phyloP scores from a whole-genome alignment of 202 grass and related monocot genomes.

The Zizania palustris region DNA sequence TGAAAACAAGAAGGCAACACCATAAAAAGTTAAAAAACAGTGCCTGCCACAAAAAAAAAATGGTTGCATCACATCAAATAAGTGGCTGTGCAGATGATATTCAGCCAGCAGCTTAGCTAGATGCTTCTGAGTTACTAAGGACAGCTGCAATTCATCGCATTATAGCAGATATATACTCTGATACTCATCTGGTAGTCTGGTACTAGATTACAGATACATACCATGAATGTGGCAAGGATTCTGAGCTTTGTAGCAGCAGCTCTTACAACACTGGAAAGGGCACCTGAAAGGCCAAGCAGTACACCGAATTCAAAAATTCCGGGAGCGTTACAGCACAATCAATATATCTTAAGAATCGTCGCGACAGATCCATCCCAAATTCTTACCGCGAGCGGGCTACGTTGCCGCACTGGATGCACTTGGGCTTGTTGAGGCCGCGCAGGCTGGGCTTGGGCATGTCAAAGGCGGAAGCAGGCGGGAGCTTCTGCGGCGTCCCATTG shows the following conservation, averaged over 20 bases:
- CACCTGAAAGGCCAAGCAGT: conserved; percentile 62
- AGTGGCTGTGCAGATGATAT: background rate
- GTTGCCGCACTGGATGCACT: conserved; percentile 96
- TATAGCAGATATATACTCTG: background rate
- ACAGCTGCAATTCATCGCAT: background rate
- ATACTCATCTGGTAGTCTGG: background rate
- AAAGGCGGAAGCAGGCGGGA: conserved; percentile 39
- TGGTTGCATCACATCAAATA: background rate
- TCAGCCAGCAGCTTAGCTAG: background rate
- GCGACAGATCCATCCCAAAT: background rate
- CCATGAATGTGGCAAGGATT: conserved; percentile 99
- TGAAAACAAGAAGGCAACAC: background rate
- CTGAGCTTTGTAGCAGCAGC: conserved; percentile 96
- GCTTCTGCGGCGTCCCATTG: conserved; percentile 58
- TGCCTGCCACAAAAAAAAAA: background rate
- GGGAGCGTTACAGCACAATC: background rate
- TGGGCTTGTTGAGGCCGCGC: conserved; percentile 90
- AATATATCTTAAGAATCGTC: background rate
- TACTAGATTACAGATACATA: conserved; percentile 56
- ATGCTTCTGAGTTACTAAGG: background rate
- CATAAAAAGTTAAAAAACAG: background rate
- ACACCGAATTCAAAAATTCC: background rate
- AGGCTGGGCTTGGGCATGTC: conserved; percentile 80
- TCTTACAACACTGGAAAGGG: conserved; percentile 93
- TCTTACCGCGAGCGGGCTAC: conserved; percentile 89